A percentile compares a stretch with the other conserved stretches of the same genome.
Evolutionary conservation across 2,329 filamentous ascomycete genomes (phyloP).

Genomic region (Triangularia setosa): DNA sequence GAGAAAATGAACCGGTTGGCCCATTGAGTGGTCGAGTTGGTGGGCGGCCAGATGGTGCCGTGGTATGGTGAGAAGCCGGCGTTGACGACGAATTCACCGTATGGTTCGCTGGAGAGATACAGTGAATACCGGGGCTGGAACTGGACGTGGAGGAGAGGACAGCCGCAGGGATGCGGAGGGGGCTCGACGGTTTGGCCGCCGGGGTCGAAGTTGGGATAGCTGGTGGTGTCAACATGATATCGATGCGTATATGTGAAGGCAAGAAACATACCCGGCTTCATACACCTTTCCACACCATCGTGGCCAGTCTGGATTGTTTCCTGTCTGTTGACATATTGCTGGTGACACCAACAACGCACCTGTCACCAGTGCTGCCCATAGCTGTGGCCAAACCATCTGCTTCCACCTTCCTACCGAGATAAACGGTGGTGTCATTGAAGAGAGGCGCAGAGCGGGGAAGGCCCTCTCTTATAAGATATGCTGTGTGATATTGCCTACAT

Average conservation of each 20-base stretch:
- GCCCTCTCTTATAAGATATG: neutral
- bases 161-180: conserved; percentile 22
- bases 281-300: conserved; percentile 48
- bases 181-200: conserved; percentile 42
- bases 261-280: conserved; percentile 33
- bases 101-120: conserved; percentile 40
- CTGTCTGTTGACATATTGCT: conserved; percentile 32
- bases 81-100: conserved; percentile 42
- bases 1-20: conserved; percentile 33
- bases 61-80: conserved; percentile 40
- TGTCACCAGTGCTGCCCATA: conserved; percentile 8
- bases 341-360: conserved; percentile 1
- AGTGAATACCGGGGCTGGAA: conserved; percentile 45
- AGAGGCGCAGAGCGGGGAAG: neutral
- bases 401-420: neutral
- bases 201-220: conserved; percentile 41
- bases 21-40: conserved; percentile 17
- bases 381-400: conserved; percentile 22
- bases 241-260: too few species aligned
- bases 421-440: neutral
- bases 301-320: conserved; percentile 40
- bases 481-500: neutral
- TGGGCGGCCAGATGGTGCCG: conserved; percentile 35
- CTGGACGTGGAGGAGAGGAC: conserved; percentile 40
- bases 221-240: conserved; percentile 4